phyloP scores from a whole-genome alignment of 441 rosid species.

The Erodium moschatum region DNA sequence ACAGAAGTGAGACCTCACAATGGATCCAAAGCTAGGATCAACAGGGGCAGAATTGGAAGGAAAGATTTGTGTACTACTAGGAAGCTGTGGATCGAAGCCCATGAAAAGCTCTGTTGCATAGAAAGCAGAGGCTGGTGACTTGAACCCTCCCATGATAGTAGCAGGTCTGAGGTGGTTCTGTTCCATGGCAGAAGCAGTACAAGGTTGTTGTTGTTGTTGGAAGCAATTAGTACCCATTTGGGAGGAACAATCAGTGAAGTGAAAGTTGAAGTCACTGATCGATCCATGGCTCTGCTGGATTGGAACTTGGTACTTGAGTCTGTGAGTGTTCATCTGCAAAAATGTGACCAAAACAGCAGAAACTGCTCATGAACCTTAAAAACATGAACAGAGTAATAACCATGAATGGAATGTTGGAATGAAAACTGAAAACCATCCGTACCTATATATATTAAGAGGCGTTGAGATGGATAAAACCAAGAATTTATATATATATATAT shows the following conservation, averaged over 20 bases:
- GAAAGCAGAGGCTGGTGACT: slow-evolving; percentile 30
- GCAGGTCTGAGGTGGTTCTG: slow-evolving; percentile 13
- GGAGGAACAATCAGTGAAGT: slow-evolving; percentile 23
- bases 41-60: slow-evolving; percentile 22
- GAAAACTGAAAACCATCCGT: too few species aligned
- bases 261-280: slow-evolving; percentile 23
- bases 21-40: neutral
- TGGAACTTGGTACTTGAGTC: slow-evolving; percentile 25
- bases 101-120: slow-evolving; percentile 27
- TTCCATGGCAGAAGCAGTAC: neutral
- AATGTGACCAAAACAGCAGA: neutral
- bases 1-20: neutral
- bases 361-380: neutral
- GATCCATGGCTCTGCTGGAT: slow-evolving; percentile 24
- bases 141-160: slow-evolving; percentile 45
- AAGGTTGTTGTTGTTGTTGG: slow-evolving; percentile 5
- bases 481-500: too few species aligned
- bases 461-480: too few species aligned
- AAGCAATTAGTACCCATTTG: slow-evolving; percentile 7
- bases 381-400: too few species aligned
- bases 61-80: slow-evolving; percentile 22
- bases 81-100: slow-evolving; percentile 34
- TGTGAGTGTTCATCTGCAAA: slow-evolving; percentile 33
- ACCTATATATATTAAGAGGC: too few species aligned
- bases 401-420: too few species aligned